Evolutionary conservation across 495 filamentous ascomycete genomes (phyloP), one percentile per base, ranked within the genome.

Genomic region (Usnea hakonensis): DNA sequence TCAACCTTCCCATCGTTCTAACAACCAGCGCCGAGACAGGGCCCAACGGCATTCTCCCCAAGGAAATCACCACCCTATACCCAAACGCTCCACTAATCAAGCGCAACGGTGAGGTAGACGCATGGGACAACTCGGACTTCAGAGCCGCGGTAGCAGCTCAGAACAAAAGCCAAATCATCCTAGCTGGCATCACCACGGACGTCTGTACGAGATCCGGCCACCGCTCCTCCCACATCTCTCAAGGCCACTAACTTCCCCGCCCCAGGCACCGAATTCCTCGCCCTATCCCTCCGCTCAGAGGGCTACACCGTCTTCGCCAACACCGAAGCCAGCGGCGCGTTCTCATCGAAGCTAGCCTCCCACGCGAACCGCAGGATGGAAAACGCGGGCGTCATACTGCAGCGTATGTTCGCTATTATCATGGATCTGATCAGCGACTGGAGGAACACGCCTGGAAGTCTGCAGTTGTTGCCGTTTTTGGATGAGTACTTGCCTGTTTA

Each of bases 281-380:
- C 89, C 1, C 80, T 90, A 43, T 88, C 86, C 0, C 81, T 91
- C 4, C 75, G 84, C 38, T 79, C 82, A 17, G 89, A 83, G 30
- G 89, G 89, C 32, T 92, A 89, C 71, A 79, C 81, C n/a, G 89
- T 92, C 53, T 90, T 78, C 69, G 87, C 87, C 67, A 90, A 90
- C 74, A 80, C 85, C 50, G 88, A 92, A 62, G 88, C 86, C 5
- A 83, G 79, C 13, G 88, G 88, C 5, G 87, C 85, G 3, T 83
- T 85, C 63, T 77, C 79, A 26, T 63, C 69, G 38, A 73, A 77
- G 35, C 73, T 86, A n/a, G 80, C 83, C 1, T 79, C 83, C 41
- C 79, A 84, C 54, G 77, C 83, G 11, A 90, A 91, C 69, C 73
- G 78, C 30, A 79, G 86, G 14, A 88, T 92, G 85, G 73, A 82